Evolutionary conservation across 345 rosid genomes (phyloP), one percentile per base, ranked within the genome.

Genomic region (Isatis tinctoria): DNA sequence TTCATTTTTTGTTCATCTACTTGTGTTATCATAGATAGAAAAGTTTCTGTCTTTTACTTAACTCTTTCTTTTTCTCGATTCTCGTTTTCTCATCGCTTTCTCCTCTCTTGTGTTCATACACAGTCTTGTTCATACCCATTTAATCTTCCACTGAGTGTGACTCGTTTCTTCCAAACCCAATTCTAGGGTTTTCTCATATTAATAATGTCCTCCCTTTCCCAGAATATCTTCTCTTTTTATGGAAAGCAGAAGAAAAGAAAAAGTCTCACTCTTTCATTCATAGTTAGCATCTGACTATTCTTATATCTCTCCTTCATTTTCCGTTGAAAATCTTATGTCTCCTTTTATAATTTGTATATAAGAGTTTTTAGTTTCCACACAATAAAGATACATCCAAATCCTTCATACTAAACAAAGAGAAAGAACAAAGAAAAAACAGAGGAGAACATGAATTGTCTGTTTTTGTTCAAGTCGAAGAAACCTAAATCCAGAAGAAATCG

Each of bases 401-500:
- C 43, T 43, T 45, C 30, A 59, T 8, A 51, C 47, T n/a, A 47
- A 35, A 43, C 53, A 49, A 54, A 64, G 43, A 43, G 9, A 37
- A 40, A 26, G 22, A 52, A 24, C 1, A 13, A 16, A 20, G 2
- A 35, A 49, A n/a, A 49, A n/a, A 24, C 20, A 75, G 49, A 33
- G 37, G 37, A 69, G 39, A 17, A 58, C 64, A 77, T 77, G 80
- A 77, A 59, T 18, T 77, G 80, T 48, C 14, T 77, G 2, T 77
- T 77, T 10, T 10, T 77, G 27, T 65, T 77, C 65, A 77, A 59
- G 63, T 72, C 80, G 0, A 72, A 72, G 57, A 72, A 66, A 32
- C 51, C 28, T 9, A 69, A 76, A 54, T 26, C 66, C 5, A 17
- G 61, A 57, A 57, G 13, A 32, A 1, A 57, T 9, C 40, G 27